phyloP scores from a whole-genome alignment of 1,284 basidiomycete genomes.

The Leucoagaricus sp. region DNA sequence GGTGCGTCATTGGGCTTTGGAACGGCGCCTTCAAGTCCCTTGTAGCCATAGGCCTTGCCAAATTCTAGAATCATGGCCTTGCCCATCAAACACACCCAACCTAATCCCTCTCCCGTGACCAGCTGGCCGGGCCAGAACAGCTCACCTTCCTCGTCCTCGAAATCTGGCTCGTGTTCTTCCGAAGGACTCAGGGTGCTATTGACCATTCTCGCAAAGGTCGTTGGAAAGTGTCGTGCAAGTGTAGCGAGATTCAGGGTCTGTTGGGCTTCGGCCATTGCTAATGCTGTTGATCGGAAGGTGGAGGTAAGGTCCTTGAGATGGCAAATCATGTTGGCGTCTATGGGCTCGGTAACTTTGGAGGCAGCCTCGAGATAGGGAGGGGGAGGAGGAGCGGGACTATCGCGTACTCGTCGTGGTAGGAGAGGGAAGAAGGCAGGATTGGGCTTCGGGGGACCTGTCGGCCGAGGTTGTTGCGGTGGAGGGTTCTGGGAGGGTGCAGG shows the following conservation, averaged over 20 bases:
- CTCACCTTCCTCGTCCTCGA: constrained; percentile 80
- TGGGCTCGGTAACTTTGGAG: constrained; percentile 36
- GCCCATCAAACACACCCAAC: constrained; percentile 79
- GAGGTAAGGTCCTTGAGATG: constrained; percentile 50
- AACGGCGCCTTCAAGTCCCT: constrained; percentile 65
- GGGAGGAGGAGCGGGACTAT: constrained; percentile 36
- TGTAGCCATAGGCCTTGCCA: constrained; percentile 70
- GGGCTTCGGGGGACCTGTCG: constrained; percentile 24
- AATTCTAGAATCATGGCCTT: constrained; percentile 81
- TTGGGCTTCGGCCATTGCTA: constrained; percentile 53
- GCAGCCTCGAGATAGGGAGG: constrained; percentile 40
- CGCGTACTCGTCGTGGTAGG: constrained; percentile 35
- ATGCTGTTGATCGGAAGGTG: constrained; percentile 44
- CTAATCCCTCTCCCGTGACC: constrained; percentile 70
- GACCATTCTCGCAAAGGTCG: constrained; percentile 70
- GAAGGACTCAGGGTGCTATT: constrained; percentile 57
- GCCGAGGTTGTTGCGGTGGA: constrained; percentile 28
- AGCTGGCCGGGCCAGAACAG: constrained; percentile 76
- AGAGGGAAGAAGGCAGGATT: constrained; percentile 34
- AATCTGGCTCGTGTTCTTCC: constrained; percentile 76
- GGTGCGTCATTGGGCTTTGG: constrained; percentile 42
- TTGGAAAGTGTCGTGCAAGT: constrained; percentile 67
- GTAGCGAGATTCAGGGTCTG: constrained; percentile 59
- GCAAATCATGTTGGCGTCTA: constrained; percentile 39
- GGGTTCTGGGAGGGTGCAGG: constrained; percentile 23